Percentiles rank a stretch among this genome's conserved stretches.
Conservation (phyloP, 1,139 yeast genomes). For the Kurtzmaniella natalensis region DNA sequence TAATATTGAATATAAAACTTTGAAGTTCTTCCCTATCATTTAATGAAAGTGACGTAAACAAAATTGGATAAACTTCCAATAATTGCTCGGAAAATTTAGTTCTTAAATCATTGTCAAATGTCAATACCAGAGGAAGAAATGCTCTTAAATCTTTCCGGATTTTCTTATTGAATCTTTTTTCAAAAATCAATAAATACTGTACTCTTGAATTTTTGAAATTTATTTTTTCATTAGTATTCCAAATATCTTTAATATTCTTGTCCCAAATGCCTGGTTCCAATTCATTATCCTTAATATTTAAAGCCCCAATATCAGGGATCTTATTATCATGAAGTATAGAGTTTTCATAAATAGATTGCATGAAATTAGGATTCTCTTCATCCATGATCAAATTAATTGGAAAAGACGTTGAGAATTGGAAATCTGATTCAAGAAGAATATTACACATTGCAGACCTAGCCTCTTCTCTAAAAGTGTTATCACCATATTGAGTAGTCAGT, state of each 20-base stretch:
- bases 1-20: constrained; percentile 48
- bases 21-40: constrained; percentile 66
- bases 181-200: constrained; percentile 51
- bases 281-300: constrained; percentile 18
- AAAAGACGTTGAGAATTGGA: constrained; percentile 21
- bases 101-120: constrained; percentile 46
- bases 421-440: constrained; percentile 26
- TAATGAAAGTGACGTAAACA: constrained; percentile 42
- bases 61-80: constrained; percentile 50
- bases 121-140: constrained; percentile 49
- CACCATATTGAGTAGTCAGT: constrained; percentile 31
- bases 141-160: constrained; percentile 44
- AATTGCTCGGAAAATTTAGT: constrained; percentile 48
- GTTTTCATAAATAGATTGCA: constrained; percentile 1
- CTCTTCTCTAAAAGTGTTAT: constrained; percentile 21
- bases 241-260: neutral
- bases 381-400: constrained; percentile 18
- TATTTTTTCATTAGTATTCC: constrained; percentile 3
- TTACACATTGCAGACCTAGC: constrained; percentile 21
- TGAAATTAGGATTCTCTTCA: constrained; percentile 10
- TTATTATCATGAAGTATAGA: constrained; percentile 18
- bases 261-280: constrained; percentile 15
- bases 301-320: constrained; percentile 20
- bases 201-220: constrained; percentile 35
- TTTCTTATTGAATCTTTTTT: constrained; percentile 50